Percentiles rank a stretch among this genome's conserved stretches.
These are phyloP conservation scores for Linderniella brevidens DNA, from an alignment of 257 asterid genomes.

Conservation along the genomic window DNA sequence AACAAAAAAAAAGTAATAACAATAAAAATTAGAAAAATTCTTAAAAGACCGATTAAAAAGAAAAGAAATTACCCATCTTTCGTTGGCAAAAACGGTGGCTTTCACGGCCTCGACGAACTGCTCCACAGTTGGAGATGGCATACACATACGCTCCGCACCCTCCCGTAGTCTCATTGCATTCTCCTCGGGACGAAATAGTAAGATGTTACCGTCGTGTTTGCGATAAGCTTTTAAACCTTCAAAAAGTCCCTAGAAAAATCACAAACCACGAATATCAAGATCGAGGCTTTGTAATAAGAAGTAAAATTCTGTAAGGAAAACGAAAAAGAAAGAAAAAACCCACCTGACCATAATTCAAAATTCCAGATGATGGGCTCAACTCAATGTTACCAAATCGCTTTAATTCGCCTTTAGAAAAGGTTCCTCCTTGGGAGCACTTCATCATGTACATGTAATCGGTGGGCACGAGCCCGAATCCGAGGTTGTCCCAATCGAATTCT, in stretches of 20 bases:
- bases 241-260: slow-evolving; percentile 49
- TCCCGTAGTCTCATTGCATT: slow-evolving; percentile 48
- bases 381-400: slow-evolving; percentile 84
- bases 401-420: slow-evolving; percentile 56
- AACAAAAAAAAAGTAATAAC: slow-evolving; percentile 2
- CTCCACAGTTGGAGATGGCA: slow-evolving; percentile 85
- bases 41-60: slow-evolving; percentile 7
- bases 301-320: neutral
- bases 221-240: slow-evolving; percentile 87
- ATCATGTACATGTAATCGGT: slow-evolving; percentile 86
- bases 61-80: slow-evolving; percentile 69
- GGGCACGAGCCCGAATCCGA: slow-evolving; percentile 57
- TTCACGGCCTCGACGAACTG: slow-evolving; percentile 85
- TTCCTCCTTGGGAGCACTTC: slow-evolving; percentile 65
- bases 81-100: slow-evolving; percentile 69
- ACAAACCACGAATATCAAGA: neutral
- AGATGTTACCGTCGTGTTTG: slow-evolving; percentile 64
- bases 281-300: neutral
- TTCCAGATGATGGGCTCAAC: slow-evolving; percentile 86
- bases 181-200: slow-evolving; percentile 81
- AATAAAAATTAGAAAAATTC: neutral
- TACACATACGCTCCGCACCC: slow-evolving; percentile 98
- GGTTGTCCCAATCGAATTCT: slow-evolving; percentile 80
- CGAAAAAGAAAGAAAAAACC: slow-evolving; percentile 9
- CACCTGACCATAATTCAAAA: slow-evolving; percentile 96